These are phyloP conservation scores for Dipodascopsis uninucleata DNA, from an alignment of 805 yeast genomes.

Conservation along the genomic window DNA sequence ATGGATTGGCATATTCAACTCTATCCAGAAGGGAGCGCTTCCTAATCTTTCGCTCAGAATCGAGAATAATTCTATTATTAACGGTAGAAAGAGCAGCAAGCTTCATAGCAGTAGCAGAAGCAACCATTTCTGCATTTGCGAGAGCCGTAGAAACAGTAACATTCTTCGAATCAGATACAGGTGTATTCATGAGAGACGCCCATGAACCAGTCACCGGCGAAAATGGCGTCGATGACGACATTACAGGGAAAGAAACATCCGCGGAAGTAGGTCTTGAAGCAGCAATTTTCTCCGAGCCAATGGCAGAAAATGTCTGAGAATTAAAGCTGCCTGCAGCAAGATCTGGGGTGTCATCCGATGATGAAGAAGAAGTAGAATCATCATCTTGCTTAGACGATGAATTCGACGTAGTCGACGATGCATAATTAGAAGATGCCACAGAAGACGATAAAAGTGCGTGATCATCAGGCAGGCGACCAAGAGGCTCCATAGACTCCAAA, in stretches of 20 bases:
- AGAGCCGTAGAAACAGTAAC: slow-evolving; percentile 16
- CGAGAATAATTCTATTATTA: slow-evolving; percentile 49
- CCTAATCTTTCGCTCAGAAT: slow-evolving; percentile 36
- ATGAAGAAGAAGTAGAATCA: too few relatives aligned
- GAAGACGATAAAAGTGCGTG: slow-evolving; percentile 1
- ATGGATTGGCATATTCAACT: neutral
- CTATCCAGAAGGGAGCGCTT: slow-evolving; percentile 16
- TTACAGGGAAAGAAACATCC: neutral
- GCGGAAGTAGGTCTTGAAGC: neutral
- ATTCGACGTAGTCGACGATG: too few relatives aligned
- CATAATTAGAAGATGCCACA: too few relatives aligned
- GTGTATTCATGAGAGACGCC: slow-evolving; percentile 35
- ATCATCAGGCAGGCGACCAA: slow-evolving; percentile 9
- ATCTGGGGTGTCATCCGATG: neutral
- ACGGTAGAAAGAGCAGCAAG: slow-evolving; percentile 66
- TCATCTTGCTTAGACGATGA: too few relatives aligned
- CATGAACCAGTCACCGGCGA: slow-evolving; percentile 27
- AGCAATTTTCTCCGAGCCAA: neutral
- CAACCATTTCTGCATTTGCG: slow-evolving; percentile 33
- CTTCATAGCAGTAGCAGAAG: slow-evolving; percentile 47
- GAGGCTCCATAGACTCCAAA: slow-evolving; percentile 16
- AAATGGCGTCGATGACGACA: slow-evolving; percentile 4
- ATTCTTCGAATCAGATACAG: slow-evolving; percentile 14
- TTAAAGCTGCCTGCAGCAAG: neutral
- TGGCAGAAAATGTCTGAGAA: neutral